Conservation (phyloP, 805 yeast species). For the Candida quercuum region DNA sequence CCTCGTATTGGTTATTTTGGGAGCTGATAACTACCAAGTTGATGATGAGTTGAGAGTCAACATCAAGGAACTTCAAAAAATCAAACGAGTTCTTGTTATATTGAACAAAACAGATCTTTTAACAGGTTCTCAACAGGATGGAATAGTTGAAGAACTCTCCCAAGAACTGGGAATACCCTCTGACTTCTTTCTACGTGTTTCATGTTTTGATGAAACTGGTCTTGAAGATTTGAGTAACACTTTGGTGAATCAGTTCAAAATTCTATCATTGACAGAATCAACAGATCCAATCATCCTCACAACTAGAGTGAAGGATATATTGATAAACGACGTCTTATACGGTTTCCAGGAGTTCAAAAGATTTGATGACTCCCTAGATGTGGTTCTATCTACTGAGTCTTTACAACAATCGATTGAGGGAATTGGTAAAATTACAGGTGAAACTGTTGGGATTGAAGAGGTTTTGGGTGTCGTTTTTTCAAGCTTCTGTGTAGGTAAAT, state of each 20-base stretch:
- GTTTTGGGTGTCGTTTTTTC: conserved; percentile 87
- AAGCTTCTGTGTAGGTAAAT: conserved; percentile 91
- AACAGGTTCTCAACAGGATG: conserved; percentile 9
- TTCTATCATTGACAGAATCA: conserved; percentile 41
- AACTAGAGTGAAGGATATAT: conserved; percentile 66
- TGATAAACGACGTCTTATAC: conserved; percentile 67
- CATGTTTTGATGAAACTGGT: conserved; percentile 60
- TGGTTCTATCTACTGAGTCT: conserved; percentile 77
- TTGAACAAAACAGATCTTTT: conserved; percentile 60
- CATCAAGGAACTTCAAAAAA: conserved; percentile 25
- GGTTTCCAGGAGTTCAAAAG: conserved; percentile 63
- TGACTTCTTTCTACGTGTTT: conserved; percentile 35
- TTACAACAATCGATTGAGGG: conserved; percentile 73
- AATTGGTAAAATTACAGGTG: conserved; percentile 89
- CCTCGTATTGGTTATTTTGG: conserved; percentile 59
- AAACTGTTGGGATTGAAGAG: conserved; percentile 84
- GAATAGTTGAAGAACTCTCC: conserved; percentile 20
- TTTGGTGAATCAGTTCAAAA: conserved; percentile 42
- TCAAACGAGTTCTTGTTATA: conserved; percentile 35
- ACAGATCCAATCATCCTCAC: conserved; percentile 71
- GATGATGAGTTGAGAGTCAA: conserved; percentile 36
- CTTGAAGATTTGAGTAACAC: conserved; percentile 37
- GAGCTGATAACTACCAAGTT: conserved; percentile 35
- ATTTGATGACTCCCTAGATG: conserved; percentile 52
- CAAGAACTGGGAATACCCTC: conserved; percentile 17